These are phyloP conservation scores for Raffaelea arxii DNA, from an alignment of 2,329 filamentous ascomycete genomes.

Conservation along the genomic window DNA sequence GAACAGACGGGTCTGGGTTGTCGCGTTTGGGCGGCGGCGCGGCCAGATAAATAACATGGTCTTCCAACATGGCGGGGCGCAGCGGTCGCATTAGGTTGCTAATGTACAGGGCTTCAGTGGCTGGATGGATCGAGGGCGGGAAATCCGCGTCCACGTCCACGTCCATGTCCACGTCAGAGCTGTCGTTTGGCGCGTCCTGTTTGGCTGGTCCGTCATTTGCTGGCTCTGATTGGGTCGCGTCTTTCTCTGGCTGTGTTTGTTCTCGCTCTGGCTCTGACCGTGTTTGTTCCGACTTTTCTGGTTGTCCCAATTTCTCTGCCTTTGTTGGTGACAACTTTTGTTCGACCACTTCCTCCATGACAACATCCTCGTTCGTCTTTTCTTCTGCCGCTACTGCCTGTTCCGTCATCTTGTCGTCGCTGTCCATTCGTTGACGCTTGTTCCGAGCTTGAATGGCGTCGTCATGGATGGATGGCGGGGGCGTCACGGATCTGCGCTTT, in stretches of 20 bases:
- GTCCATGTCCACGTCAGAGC: constrained; percentile 13
- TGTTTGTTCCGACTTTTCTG: not conserved
- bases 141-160: constrained; percentile 24
- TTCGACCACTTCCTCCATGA: no score
- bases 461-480: constrained; percentile 31
- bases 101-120: constrained; percentile 76
- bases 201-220: not conserved
- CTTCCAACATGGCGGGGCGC: constrained; percentile 54
- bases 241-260: not conserved
- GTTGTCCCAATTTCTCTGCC: no score
- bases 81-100: constrained; percentile 84
- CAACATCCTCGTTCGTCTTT: not conserved
- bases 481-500: constrained; percentile 57
- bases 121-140: constrained; percentile 55
- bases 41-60: constrained; percentile 62
- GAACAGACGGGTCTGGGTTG: constrained; percentile 40
- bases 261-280: not conserved
- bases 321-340: no score
- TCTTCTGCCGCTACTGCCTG: constrained; percentile 27
- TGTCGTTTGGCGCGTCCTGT: not conserved
- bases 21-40: constrained; percentile 31
- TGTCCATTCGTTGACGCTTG: constrained; percentile 29
- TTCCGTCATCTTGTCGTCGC: not conserved
- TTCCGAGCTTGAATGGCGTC: constrained; percentile 16
- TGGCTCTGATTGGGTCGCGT: not conserved